Base-by-base conservation (phyloP, 176 grass and related monocot genomes). In the Hordeum marinum region DNA sequence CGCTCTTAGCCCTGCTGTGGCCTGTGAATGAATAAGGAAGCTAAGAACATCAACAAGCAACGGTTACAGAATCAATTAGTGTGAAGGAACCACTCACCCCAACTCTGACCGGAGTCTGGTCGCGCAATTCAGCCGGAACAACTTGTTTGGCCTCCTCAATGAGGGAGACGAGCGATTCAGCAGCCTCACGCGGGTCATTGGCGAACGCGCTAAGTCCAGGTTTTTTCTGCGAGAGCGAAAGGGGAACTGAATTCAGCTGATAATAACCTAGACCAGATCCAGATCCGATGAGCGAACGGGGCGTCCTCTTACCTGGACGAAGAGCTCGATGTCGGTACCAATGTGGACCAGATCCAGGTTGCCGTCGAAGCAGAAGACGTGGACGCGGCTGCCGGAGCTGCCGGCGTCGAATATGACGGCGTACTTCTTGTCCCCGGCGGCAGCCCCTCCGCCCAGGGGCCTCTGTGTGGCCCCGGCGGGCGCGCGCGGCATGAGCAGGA, bases 351-450 rank as follows among this genome's bases (percentile, higher is more conserved):
- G 88, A 88, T 95, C 89, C 69, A 98, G 77, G 58, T 94, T 95
- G 75, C 32, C 45, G 72, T 98, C 96, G 85, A 98, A 98, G 91
- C 93, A 84, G 87, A 89, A 98, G 46, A 98, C 93, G 77, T 98
- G 96, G 55, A 98, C 96, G 61, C 96, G 90, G 60, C 93, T 98
- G n/a, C 96, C 96, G 58, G 96, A 98, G 88, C 96, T 98, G 11
- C 96, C 96, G 1, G 91, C 96, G 23, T 98, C 96, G 65, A 98
- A 98, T 18, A 98, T 92, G 43, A 98, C 91, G 26, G 96, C 96
- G 63, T 98, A 95, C 64, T 77, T 98, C n/a, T 88, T 92, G 0
- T 34, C 37, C 26, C 71, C 82, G 6, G 75, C 78, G 43, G 14
- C 50, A 18, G 2, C 48, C 48, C 4, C 35, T 25, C 6, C 29